Evolutionary conservation across 768 basidiomycete genomes (phyloP), one percentile per base, ranked within the genome.

Genomic region (Calocybe indica): DNA sequence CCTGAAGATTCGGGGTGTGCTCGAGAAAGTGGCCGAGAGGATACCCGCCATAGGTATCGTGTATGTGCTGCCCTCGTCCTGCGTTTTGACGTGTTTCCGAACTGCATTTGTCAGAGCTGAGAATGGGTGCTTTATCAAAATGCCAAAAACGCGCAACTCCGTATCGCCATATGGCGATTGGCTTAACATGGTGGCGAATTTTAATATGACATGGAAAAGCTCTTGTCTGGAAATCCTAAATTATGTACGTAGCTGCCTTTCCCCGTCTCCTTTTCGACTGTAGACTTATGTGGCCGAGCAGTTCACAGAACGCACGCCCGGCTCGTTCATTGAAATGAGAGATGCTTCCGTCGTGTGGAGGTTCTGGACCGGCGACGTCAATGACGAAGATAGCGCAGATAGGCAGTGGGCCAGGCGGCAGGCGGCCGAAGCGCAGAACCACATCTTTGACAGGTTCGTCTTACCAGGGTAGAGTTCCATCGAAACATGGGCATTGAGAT

Each of bases 391-490:
- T 34, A 65, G 68, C 36, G 62, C 79, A 0, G 86, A 88, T 56
- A 73, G 83, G 8, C 80, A 79, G 47, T 93, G 91, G 91, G 91
- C 89, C 0, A 76, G 85, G 31, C 70, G 91, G 14, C 90, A 92
- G 60, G 91, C 91, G 1, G 88, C 88, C 0, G 90, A 92, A 61
- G 91, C 91, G 14, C 91, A 92, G 65, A 93, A 93, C 64, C 91
- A 92, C 57, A 88, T 92, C 52, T 92, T 89, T 58, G 90, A 91
- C 62, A 80, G 78, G 79, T 79, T 37, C 30, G 57, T 36, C 5
- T 8, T 11, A 14, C 22, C 43, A n/a, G 28, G 11, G 42, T 13
- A 6, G 34, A 5, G 3, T 13, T 29, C 39, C 13, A n/a, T 7
- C 22, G 37, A 40, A 35, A 15, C 12, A 4, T 40, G 11, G 11